Base-by-base conservation (phyloP, 1,139 yeast species). In the Blastobotrys apis region DNA sequence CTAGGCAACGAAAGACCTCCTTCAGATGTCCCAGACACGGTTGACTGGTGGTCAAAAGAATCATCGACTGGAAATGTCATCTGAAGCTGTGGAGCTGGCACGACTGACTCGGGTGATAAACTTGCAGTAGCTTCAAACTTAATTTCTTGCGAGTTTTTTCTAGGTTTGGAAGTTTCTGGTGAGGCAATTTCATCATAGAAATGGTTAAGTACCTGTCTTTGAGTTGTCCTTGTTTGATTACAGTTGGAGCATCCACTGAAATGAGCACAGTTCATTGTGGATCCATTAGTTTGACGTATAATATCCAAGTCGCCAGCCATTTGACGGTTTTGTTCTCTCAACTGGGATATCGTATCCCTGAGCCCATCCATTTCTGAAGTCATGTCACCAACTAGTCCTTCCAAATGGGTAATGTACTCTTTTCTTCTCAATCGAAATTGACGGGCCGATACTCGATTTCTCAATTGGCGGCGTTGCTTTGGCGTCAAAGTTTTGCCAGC, bases 401-500 rank as follows among this genome's bases (percentile, higher is more conserved):
- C 66, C 20, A 62, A 52, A 35, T 60, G 63, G 13, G 58, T 48
- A 41, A 62, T 60, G 45, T 61, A 62, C 49, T 59, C 65, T 49
- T 62, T 62, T 36, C 66, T 48, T n/a, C 66, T 53, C 38, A 60
- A 52, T 5, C 66, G 54, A 47, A 62, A 62, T 43, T 62, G 65
- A 13, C 66, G 51, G 3, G 66, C 66, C 5, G 64, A 59, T 12
- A 62, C 65, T 38, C 62, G 51, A 45, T 62, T 62, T 25, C 66
- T 52, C 26, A 62, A 52, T 47, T 62, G 66, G 12, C 66, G 50
- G 8, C 65, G 59, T 45, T 62, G 62, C 36, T 58, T 57, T 17
- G 65, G 53, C 15, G 62, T 48, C 19, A 62, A 53, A 37, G 54
- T 53, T 49, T 58, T 58, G 31, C 64, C 63, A 10, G 55, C 62